phyloP scores from a whole-genome alignment of 2,329 filamentous ascomycete genomes.

The Scolecobasidium constrictum region DNA sequence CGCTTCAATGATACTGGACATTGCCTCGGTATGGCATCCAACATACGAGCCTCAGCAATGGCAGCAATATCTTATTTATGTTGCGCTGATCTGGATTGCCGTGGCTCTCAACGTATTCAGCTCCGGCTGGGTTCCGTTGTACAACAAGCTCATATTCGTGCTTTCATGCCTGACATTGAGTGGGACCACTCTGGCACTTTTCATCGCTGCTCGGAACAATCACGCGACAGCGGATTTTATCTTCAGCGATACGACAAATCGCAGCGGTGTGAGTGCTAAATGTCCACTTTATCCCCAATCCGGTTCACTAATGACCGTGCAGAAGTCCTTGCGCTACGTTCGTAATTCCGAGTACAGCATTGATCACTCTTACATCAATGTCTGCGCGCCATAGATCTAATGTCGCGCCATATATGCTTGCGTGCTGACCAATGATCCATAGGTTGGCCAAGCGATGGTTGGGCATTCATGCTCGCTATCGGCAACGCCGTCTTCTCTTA shows the following conservation, averaged over 20 bases:
- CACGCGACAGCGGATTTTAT: neutral
- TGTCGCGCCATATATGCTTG: no score
- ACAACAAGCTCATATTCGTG: neutral
- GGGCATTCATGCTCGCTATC: neutral
- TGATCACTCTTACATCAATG: no score
- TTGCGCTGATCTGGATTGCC: neutral
- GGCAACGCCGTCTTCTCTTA: conserved; percentile 1
- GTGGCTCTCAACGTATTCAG: neutral
- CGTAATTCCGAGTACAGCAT: no score
- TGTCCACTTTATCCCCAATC: no score
- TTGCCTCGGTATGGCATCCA: neutral
- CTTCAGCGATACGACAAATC: neutral
- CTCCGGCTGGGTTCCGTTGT: neutral
- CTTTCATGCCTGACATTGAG: neutral
- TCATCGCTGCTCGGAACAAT: neutral
- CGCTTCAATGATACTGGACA: neutral
- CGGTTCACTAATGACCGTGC: no score
- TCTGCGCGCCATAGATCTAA: no score
- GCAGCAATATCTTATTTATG: neutral
- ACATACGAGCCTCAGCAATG: neutral
- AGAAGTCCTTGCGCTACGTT: no score
- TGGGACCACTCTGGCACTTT: neutral
- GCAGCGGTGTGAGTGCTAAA: no score
- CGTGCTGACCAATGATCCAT: no score
- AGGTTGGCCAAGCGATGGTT: neutral